Percentiles rank a stretch among this genome's conserved stretches.
Evolutionary conservation across 75 land plant species (phyloP).

Genomic region (Cunninghamia lanceolata): DNA sequence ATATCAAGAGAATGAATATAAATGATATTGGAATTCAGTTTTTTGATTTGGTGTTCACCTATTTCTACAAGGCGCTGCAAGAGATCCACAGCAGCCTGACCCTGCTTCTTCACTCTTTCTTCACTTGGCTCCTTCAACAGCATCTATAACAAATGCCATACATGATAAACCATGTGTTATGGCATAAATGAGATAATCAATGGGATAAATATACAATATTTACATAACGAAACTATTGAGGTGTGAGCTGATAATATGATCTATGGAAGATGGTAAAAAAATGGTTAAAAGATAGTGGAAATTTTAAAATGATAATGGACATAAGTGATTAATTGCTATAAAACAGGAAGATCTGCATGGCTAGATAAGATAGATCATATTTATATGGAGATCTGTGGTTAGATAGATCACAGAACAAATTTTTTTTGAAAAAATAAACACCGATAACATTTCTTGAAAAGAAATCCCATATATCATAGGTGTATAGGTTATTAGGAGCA

Average conservation of each 20-base stretch:
- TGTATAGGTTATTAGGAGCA: too few relatives aligned
- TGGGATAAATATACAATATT: background rate
- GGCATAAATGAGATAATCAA: background rate
- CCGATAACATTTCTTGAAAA: background rate
- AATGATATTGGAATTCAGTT: background rate
- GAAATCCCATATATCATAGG: too few relatives aligned
- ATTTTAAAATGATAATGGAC: background rate
- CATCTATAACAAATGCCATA: background rate
- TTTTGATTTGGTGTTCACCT: background rate
- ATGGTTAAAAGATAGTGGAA: background rate
- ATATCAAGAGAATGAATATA: background rate
- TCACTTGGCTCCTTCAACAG: slow-evolving; percentile 9
- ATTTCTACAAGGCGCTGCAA: slow-evolving; percentile 1
- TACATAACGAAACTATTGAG: background rate
- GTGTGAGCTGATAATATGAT: background rate
- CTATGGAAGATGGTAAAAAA: background rate
- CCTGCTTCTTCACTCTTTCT: slow-evolving; percentile 1
- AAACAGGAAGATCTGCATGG: background rate
- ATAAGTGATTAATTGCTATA: background rate
- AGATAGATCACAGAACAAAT: background rate
- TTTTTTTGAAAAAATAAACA: too few relatives aligned
- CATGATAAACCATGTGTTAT: background rate
- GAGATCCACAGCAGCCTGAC: background rate
- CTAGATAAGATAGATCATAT: background rate
- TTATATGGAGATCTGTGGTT: background rate